Base-by-base conservation (phyloP, 805 yeast genomes). In the Metschnikowia sp. region DNA sequence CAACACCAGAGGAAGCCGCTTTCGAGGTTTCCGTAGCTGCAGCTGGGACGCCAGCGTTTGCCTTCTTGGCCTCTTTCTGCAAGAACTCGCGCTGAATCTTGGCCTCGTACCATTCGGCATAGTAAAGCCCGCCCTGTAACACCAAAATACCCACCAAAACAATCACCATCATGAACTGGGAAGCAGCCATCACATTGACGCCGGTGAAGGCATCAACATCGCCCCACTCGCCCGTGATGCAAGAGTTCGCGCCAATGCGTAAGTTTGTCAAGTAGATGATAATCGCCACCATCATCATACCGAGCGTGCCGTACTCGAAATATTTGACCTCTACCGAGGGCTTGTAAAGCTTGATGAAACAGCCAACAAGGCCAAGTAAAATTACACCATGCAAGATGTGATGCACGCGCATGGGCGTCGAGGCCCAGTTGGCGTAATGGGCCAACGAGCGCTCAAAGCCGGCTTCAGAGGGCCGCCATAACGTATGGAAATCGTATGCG, bases 191-290 rank as follows among this genome's bases (percentile, higher is more conserved):
- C 35, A 94, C 96, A 54, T 88, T 88, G 59, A 92, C 69, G 30
- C 98, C 98, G 19, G 96, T 88, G 51, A 76, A 75, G 63, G 79
- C 82, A 59, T 87, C 88, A 42, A 94, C 96, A 43, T 92, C 98
- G 55, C 97, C 98, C 98, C 98, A 92, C 50, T 81, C 74, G 38
- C 90, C 91, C 48, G 77, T 66, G 28, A 81, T 57, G 45, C 88
- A 80, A 47, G 91, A 80, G 56, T 78, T 77, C 35, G 84, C 73
- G 45, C 98, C 98, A 44, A 86, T 81, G 61, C 88, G 79, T 56
- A 92, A 74, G 70, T 94, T 94, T 52, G 96, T 86, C 59, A 92
- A 72, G 67, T 90, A 94, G 58, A 92, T 79, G 58, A 92, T 82
- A 39, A 86, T 69, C 15, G 86, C 86, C 33, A 83, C 70, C 65